Evolutionary conservation across 495 filamentous ascomycete species (phyloP), one percentile per base, ranked within the genome.

Genomic region (Tetracladium marchalianum): DNA sequence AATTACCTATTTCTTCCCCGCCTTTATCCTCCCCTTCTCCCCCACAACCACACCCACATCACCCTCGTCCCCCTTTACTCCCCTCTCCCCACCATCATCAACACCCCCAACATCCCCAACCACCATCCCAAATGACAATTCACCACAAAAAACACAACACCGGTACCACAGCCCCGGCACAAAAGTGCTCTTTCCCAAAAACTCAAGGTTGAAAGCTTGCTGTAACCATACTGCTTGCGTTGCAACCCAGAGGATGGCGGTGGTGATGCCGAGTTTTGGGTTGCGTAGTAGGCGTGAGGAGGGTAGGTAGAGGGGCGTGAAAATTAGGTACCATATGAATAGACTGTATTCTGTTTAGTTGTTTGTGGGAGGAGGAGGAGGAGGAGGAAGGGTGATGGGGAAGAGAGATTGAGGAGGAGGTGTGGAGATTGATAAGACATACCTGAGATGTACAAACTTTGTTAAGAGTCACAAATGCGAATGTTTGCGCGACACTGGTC

Each of bases 371-470:
- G 35, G 6, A 39, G 18, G 27, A 39, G 31, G 36, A 31, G n/a
- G 18, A 41, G 22, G 19, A n/a, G 16, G 38, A n/a, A 34, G 17
- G 39, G 11, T 17, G 4, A 27, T 18, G 35, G 31, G 31, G 0
- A 19, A 39, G 32, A 2, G 19, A 33, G 35, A 4, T 8, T 24
- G 9, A 17, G 41, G 39, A 15, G 32, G 37, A 32, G 43, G 35
- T n/a, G 22, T 35, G 16, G 1, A 44, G 12, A 39, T 17, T 16
- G 16, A 42, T 16, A 17, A 35, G 17, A 36, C 68, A 17, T 77
- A 92, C 88, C 76, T 97, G 92, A 57, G 85, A 90, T 1, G 92
- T 98, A 73, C 90, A 95, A 13, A 98, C 92, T 69, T 98, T 98
- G 61, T 98, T 98, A 47, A 95, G 96, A 5, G 86, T 80, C 5